phyloP scores from a whole-genome alignment of 192 early-diverging fungal species.

The Mortierella antarctica region DNA sequence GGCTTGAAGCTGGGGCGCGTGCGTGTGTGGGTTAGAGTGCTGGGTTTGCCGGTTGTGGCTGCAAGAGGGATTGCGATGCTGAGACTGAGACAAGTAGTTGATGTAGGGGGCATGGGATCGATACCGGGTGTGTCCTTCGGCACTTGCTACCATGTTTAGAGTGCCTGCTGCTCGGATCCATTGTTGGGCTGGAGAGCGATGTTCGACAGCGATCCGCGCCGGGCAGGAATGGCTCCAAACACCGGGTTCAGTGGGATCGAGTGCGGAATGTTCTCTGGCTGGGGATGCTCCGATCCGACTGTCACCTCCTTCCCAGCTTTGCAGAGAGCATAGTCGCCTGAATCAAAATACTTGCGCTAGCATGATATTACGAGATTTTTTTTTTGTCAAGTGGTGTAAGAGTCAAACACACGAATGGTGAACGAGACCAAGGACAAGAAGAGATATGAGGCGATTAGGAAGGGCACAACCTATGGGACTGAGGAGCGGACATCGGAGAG shows the following conservation, averaged over 20 bases:
- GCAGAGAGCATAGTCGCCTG: conserved; percentile 96
- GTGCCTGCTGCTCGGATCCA: conserved; percentile 24
- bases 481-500: neutral
- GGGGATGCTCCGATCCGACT: conserved; percentile 91
- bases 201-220: conserved; percentile 39
- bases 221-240: conserved; percentile 42
- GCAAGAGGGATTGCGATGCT: too few relatives aligned
- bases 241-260: conserved; percentile 41
- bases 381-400: neutral
- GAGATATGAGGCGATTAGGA: too few relatives aligned
- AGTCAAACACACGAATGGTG: neutral
- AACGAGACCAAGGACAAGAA: neutral
- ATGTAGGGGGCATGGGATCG: too few relatives aligned
- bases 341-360: conserved; percentile 99
- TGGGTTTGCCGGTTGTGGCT: too few relatives aligned
- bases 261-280: conserved; percentile 93
- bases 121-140: neutral
- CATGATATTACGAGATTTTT: conserved; percentile 7
- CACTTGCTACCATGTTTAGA: conserved; percentile 9
- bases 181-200: conserved; percentile 34
- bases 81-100: too few relatives aligned
- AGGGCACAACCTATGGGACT: neutral
- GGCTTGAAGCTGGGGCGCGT: too few relatives aligned
- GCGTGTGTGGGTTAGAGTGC: too few relatives aligned
- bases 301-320: conserved; percentile 90